A percentile compares a stretch with the other conserved stretches of the same genome.
These are phyloP conservation scores for Pulveroboletus sp. DNA, from an alignment of 768 basidiomycete species.

Conservation along the genomic window DNA sequence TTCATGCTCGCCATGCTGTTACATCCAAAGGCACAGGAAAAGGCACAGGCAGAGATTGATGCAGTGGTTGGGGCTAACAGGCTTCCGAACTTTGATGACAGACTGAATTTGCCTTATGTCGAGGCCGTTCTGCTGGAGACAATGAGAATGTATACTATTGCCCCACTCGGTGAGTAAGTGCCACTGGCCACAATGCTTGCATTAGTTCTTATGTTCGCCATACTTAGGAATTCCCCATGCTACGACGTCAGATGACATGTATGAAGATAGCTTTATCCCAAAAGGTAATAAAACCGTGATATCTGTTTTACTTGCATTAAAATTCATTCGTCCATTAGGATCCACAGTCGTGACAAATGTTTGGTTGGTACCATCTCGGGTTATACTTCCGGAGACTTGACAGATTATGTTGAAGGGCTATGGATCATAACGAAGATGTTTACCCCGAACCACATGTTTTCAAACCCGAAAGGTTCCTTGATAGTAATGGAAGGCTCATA, in stretches of 20 bases:
- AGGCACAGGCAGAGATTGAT: no score
- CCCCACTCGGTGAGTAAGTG: no score
- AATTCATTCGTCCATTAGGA: conserved; percentile 6
- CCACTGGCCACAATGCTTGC: no score
- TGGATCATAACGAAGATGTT: conserved; percentile 5
- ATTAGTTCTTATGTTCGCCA: no score
- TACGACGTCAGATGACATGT: conserved; percentile 19
- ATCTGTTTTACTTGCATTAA: background rate
- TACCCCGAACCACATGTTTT: conserved; percentile 26
- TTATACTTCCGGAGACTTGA: background rate
- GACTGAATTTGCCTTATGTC: no score
- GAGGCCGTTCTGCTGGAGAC: no score
- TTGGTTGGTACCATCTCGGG: conserved; percentile 7
- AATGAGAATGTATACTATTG: no score
- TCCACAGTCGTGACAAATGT: conserved; percentile 15
- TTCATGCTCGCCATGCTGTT: no score
- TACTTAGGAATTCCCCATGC: conserved; percentile 17
- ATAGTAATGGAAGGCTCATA: conserved; percentile 7
- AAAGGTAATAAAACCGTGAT: conserved; percentile 14
- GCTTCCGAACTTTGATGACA: no score
- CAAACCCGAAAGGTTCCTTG: conserved; percentile 32
- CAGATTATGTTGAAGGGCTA: conserved; percentile 10
- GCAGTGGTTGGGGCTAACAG: no score
- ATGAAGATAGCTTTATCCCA: conserved; percentile 19
- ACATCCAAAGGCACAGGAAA: no score